phyloP scores from a whole-genome alignment of 129 eudicot species.

The Solidago caesia region DNA sequence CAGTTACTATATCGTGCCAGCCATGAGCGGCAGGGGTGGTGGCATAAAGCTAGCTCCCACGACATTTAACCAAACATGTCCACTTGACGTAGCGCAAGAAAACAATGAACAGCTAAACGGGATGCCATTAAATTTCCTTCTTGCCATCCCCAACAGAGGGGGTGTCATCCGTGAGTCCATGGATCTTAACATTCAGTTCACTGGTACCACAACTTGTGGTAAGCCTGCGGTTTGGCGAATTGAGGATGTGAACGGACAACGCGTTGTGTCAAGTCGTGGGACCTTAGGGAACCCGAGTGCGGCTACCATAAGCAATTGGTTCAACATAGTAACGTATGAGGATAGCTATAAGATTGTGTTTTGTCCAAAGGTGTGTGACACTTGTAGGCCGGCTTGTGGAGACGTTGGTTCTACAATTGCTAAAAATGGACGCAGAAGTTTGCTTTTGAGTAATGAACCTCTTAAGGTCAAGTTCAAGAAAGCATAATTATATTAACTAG shows the following conservation, averaged over 20 bases:
- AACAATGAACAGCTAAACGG: constrained; percentile 25
- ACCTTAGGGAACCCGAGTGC: constrained; percentile 45
- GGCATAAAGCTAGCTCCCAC: constrained; percentile 22
- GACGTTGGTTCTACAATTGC: constrained; percentile 16
- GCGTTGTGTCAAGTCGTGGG: constrained; percentile 39
- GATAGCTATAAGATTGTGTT: constrained; percentile 38
- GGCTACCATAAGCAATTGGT: constrained; percentile 44
- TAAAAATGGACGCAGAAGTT: constrained; percentile 18
- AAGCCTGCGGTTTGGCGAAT: constrained; percentile 45
- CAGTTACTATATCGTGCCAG: constrained; percentile 24
- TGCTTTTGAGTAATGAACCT: constrained; percentile 22
- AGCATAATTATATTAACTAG: not conserved
- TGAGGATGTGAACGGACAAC: constrained; percentile 31
- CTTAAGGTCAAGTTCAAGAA: constrained; percentile 28
- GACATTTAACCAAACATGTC: constrained; percentile 28
- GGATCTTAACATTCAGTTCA: constrained; percentile 45
- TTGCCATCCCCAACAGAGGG: constrained; percentile 32
- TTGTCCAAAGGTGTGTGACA: constrained; percentile 19
- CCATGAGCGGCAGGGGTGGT: constrained; percentile 16
- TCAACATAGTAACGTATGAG: constrained; percentile 38
- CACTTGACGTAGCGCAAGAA: constrained; percentile 30
- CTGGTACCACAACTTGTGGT: constrained; percentile 26
- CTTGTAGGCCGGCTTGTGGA: constrained; percentile 22
- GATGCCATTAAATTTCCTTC: constrained; percentile 31
- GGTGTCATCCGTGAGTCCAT: constrained; percentile 44